phyloP scores from a whole-genome alignment of 2,329 filamentous ascomycete genomes.

The Ophiobolus disseminans region DNA sequence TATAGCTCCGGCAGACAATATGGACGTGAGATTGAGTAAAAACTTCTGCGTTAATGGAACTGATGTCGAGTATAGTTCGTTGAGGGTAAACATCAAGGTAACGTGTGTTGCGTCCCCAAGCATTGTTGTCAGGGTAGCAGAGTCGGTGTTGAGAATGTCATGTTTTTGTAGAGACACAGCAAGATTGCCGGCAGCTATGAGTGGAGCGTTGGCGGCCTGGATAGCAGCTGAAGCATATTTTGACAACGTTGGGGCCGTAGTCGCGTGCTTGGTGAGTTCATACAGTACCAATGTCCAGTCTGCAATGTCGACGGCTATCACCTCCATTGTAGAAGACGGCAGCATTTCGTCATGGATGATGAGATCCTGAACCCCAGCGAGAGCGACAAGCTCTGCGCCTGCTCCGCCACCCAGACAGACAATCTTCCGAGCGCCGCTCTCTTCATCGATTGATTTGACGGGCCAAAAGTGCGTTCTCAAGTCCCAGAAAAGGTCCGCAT shows the following conservation, averaged over 20 bases:
- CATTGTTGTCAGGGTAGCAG: slow-evolving; percentile 44
- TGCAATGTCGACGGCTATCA: slow-evolving; percentile 81
- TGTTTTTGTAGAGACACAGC: slow-evolving; percentile 55
- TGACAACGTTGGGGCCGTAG: slow-evolving; percentile 55
- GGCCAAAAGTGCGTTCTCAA: slow-evolving; percentile 31
- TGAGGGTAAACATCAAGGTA: slow-evolving; percentile 91
- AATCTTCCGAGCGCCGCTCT: slow-evolving; percentile 42
- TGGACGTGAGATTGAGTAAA: slow-evolving; percentile 70
- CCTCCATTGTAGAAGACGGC: slow-evolving; percentile 28
- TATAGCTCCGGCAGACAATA: slow-evolving; percentile 65
- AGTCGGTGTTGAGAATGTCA: slow-evolving; percentile 58
- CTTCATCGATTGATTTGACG: background rate
- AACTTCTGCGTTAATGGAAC: slow-evolving; percentile 78
- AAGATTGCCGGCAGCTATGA: slow-evolving; percentile 42
- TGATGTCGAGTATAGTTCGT: slow-evolving; percentile 86
- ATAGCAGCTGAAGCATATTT: slow-evolving; percentile 57
- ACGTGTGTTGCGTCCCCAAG: slow-evolving; percentile 59
- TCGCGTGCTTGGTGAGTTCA: slow-evolving; percentile 65
- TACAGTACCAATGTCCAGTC: slow-evolving; percentile 73
- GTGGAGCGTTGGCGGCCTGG: slow-evolving; percentile 49
- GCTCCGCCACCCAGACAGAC: slow-evolving; percentile 70
- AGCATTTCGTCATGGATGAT: background rate
- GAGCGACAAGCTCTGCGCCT: slow-evolving; percentile 70
- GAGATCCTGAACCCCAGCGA: slow-evolving; percentile 59
- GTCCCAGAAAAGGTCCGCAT: slow-evolving; percentile 66